A percentile compares a stretch with the other conserved stretches of the same genome.
These are phyloP conservation scores for Tuber melanosporum DNA, from an alignment of 495 filamentous ascomycete genomes.

Conservation along the genomic window DNA sequence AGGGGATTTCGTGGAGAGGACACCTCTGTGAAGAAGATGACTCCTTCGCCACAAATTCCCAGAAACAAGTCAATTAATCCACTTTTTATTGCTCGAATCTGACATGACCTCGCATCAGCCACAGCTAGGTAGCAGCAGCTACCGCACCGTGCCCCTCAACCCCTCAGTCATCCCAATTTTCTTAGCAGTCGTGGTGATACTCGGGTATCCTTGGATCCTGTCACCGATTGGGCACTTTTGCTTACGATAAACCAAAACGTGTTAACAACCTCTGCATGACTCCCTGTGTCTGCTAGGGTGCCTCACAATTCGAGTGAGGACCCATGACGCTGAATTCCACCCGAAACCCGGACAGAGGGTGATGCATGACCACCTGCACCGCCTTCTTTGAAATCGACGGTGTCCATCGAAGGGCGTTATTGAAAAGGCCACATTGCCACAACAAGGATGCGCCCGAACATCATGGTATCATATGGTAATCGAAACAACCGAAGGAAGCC, in stretches of 20 bases:
- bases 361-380: background rate
- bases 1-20: background rate
- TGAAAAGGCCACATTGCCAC: background rate
- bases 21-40: background rate
- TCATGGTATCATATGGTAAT: background rate
- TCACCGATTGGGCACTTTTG: background rate
- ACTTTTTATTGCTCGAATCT: background rate
- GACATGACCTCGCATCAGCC: background rate
- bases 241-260: constrained; percentile 2
- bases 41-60: background rate
- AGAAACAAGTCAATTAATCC: background rate
- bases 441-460: background rate
- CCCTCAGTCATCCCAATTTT: background rate
- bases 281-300: background rate
- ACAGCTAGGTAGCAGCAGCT: background rate
- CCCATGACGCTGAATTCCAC: background rate
- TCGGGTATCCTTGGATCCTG: background rate
- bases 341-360: background rate
- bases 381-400: background rate
- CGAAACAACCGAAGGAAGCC: background rate
- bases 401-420: background rate
- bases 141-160: background rate
- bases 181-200: background rate
- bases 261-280: background rate
- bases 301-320: background rate